Percentiles rank a stretch among this genome's conserved stretches.
These are phyloP conservation scores for Penicillium turbatum DNA, from an alignment of 495 filamentous ascomycete species.

Conservation along the genomic window DNA sequence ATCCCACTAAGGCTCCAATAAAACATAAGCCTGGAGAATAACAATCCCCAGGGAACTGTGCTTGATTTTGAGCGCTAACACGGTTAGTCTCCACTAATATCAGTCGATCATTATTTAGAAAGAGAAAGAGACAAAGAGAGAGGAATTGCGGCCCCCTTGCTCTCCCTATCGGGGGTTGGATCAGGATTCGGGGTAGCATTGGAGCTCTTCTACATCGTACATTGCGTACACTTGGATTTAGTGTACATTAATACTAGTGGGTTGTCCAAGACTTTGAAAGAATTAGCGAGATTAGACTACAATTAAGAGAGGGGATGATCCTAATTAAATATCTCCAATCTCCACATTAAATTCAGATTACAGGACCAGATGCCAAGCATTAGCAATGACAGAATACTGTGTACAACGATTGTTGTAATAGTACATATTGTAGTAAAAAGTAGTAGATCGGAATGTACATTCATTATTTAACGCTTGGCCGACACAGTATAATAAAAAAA, in stretches of 20 bases:
- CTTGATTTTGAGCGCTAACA: no score
- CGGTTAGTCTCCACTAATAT: background rate
- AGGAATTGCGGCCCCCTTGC: background rate
- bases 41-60: background rate
- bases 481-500: slow-evolving; percentile 1
- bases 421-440: no score
- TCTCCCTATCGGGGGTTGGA: background rate
- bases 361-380: no score
- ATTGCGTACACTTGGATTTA: no score
- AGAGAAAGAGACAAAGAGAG: no score
- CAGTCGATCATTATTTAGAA: background rate
- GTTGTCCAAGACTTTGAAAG: background rate
- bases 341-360: background rate
- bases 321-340: background rate
- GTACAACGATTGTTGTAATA: no score
- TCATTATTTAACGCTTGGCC: background rate
- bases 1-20: no score
- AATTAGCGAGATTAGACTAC: slow-evolving; percentile 2
- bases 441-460: background rate
- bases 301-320: slow-evolving; percentile 1
- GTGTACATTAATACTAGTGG: no score
- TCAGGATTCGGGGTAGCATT: no score
- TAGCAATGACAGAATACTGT: background rate
- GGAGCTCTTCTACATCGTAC: no score
- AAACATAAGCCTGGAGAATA: no score